phyloP scores from a whole-genome alignment of 2,329 filamentous ascomycete species.

The Fusarium subtropicale region DNA sequence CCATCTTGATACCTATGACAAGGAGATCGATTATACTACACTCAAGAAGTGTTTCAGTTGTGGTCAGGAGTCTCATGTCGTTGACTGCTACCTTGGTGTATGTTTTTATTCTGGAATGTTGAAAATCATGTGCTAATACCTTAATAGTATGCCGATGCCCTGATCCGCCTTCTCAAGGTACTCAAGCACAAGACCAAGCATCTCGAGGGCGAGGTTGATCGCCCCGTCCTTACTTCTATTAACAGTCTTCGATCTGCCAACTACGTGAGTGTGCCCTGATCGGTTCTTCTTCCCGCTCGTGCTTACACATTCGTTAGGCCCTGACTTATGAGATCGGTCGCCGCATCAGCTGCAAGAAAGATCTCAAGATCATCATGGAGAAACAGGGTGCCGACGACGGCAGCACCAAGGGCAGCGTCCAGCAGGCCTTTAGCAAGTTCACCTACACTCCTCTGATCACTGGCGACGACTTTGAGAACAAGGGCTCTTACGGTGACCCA shows the following conservation, averaged over 20 bases:
- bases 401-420: constrained; percentile 45
- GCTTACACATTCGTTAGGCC: constrained; percentile 32
- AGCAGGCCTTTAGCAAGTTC: constrained; percentile 46
- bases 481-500: constrained; percentile 10
- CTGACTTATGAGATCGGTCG: constrained; percentile 47
- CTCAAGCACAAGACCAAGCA: constrained; percentile 43
- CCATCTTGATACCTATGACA: constrained; percentile 46
- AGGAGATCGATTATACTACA: constrained; percentile 43
- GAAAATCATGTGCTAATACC: background rate
- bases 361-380: constrained; percentile 43
- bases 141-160: constrained; percentile 46
- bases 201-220: constrained; percentile 47
- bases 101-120: background rate
- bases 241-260: constrained; percentile 49
- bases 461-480: constrained; percentile 46
- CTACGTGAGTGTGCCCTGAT: constrained; percentile 23
- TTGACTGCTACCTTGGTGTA: constrained; percentile 45
- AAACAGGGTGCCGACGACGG: constrained; percentile 49
- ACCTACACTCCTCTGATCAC: constrained; percentile 46
- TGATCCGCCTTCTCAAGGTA: constrained; percentile 45
- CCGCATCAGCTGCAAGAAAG: constrained; percentile 45
- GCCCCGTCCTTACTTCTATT: constrained; percentile 46
- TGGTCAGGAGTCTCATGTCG: constrained; percentile 43
- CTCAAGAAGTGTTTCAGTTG: constrained; percentile 44
- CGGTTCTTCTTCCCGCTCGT: background rate